These are phyloP conservation scores for Pseudogymnoascus sp. DNA, from an alignment of 2,329 filamentous ascomycete species.

Conservation along the genomic window DNA sequence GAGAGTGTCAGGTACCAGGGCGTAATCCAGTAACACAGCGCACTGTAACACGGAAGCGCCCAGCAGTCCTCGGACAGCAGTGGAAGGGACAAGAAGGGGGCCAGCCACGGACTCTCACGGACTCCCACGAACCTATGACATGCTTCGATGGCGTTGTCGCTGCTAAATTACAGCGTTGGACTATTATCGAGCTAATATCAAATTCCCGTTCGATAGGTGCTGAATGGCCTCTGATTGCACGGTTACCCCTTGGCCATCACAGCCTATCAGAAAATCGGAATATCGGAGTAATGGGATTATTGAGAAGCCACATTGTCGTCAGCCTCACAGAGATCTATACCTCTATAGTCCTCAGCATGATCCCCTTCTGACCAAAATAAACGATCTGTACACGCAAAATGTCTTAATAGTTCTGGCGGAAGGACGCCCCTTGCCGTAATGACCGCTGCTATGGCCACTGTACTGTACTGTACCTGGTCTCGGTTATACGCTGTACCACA, in stretches of 20 bases:
- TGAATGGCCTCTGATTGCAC: not conserved
- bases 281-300: not conserved
- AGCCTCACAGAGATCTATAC: not conserved
- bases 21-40: not conserved
- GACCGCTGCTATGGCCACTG: not conserved
- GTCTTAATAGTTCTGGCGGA: not conserved
- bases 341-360: not conserved
- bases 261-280: not conserved
- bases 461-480: not conserved
- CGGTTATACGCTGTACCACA: not conserved
- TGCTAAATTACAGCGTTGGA: not conserved
- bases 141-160: not conserved
- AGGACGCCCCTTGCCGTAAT: not conserved
- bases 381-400: not conserved
- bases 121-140: slow-evolving; percentile 6
- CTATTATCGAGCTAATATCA: not conserved
- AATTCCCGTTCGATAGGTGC: not conserved
- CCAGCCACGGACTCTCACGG: not conserved
- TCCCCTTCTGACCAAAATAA: not conserved
- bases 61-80: not conserved
- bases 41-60: not conserved
- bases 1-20: not conserved
- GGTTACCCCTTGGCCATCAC: not conserved
- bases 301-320: not conserved
- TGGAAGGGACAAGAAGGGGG: not conserved